phyloP scores from a whole-genome alignment of 257 asterid genomes.

The Solanum corneliomulleri region DNA sequence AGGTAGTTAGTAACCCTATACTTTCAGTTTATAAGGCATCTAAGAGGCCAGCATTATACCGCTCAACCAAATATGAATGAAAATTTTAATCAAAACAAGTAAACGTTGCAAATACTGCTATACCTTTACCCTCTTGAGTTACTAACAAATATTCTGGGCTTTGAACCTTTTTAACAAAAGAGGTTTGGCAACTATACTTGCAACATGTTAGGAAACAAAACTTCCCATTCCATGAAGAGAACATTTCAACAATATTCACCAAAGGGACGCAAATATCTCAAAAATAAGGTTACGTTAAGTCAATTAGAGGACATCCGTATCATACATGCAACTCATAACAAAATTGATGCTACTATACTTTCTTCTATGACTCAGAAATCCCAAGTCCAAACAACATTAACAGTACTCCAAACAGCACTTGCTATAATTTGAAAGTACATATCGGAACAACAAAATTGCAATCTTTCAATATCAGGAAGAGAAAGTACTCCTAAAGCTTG shows the following conservation, averaged over 20 bases:
- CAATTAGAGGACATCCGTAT: not conserved
- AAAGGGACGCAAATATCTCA: not conserved
- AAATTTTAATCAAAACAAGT: not conserved
- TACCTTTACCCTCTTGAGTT: not conserved
- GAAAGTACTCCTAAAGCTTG: not conserved
- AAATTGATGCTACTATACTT: not conserved
- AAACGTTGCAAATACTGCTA: not conserved
- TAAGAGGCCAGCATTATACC: not conserved
- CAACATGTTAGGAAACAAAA: not conserved
- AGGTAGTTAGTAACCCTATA: not conserved
- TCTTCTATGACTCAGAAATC: not conserved
- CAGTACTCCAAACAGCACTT: not conserved
- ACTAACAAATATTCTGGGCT: not conserved
- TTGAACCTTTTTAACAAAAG: not conserved
- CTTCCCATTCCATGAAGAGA: not conserved
- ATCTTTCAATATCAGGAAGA: not conserved
- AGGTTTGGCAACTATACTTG: not conserved
- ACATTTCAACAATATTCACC: not conserved
- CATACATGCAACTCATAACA: not conserved
- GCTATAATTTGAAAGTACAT: not conserved
- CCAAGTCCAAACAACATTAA: not conserved
- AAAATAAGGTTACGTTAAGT: not conserved
- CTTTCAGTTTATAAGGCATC: not conserved
- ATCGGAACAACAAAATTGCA: not conserved
- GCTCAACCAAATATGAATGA: not conserved